Evolutionary conservation across 768 basidiomycete species (phyloP), one percentile per base, ranked within the genome.

Genomic region (Suillus tomentosus): DNA sequence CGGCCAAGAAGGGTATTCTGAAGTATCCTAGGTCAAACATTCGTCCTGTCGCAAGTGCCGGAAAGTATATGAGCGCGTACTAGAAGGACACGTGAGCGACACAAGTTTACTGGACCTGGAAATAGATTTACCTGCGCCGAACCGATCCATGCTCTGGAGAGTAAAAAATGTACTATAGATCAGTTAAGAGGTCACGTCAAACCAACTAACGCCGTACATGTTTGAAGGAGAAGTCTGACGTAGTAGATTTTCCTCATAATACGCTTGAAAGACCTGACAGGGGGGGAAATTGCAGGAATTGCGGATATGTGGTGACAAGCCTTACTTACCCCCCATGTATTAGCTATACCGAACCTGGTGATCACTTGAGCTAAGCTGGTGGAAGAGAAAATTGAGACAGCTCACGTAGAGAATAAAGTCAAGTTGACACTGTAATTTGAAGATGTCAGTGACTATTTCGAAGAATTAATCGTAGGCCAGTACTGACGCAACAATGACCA

Each of bases 11-110:
- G 7, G 87, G 81, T 2, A 80, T 70, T 40, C 79, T 84, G 72
- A 88, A 85, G 67, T 86, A 84, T 60, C 91, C 91, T 50, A 90
- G 71, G 72, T 94, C 91, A 73, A 92, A 92, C 17, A 92, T 71
- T 8, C 89, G 84, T 1, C 91, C 91, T 3, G 83, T 80, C 53
- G 89, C 39, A 8, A 92, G 74, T 11, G 85, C 87, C 3, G 88
- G 87, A 3, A 88, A 71, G 72, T 87, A 89, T 7, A 85, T 75
- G 0, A 90, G 79, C 14, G 88, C 79, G 68, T 87, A 88, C 88
- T 91, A 19, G 8, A 3, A 40, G 19, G 56, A 11, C 19, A n/a
- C 5, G 15, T 58, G n/a, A 50, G 36, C 22, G 10, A 36, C 59
- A 11, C n/a, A 50, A 37, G 58, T 39, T 60, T 45, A 55, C 48